These are phyloP conservation scores for Pyrenochaeta sp. DNA, from an alignment of 2,329 filamentous ascomycete genomes.

Conservation along the genomic window DNA sequence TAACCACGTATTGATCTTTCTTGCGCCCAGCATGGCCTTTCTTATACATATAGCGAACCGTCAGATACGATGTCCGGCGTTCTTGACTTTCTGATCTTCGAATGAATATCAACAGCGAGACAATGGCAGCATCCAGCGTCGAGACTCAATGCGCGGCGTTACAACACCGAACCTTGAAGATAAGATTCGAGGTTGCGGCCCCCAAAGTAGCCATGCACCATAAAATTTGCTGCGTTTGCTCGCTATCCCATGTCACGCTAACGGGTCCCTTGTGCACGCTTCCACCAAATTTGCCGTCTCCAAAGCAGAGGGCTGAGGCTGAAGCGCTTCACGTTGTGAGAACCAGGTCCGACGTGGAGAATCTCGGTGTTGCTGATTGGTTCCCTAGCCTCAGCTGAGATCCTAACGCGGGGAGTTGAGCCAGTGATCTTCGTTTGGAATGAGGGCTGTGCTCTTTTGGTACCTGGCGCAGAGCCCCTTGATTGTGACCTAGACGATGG, in stretches of 20 bases:
- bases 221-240: conserved; percentile 28
- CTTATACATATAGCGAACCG: not conserved
- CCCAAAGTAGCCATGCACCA: conserved; percentile 13
- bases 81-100: not conserved
- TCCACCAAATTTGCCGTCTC: conserved; percentile 1
- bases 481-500: conserved; percentile 14
- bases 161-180: conserved; percentile 1
- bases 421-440: conserved; percentile 19
- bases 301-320: conserved; percentile 20
- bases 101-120: not conserved
- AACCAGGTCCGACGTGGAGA: conserved; percentile 2
- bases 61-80: conserved; percentile 1
- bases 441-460: conserved; percentile 29
- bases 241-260: conserved; percentile 34
- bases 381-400: conserved; percentile 3
- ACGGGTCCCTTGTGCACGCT: conserved; percentile 6
- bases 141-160: not conserved
- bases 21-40: conserved; percentile 26
- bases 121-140: not conserved
- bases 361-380: conserved; percentile 15
- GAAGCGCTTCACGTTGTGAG: conserved; percentile 10
- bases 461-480: conserved; percentile 10
- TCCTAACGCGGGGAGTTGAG: conserved; percentile 6
- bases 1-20: conserved; percentile 17
- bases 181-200: conserved; percentile 10